Evolutionary conservation across 2,329 filamentous ascomycete genomes (phyloP).

Genomic region (Sporothrix inflata): DNA sequence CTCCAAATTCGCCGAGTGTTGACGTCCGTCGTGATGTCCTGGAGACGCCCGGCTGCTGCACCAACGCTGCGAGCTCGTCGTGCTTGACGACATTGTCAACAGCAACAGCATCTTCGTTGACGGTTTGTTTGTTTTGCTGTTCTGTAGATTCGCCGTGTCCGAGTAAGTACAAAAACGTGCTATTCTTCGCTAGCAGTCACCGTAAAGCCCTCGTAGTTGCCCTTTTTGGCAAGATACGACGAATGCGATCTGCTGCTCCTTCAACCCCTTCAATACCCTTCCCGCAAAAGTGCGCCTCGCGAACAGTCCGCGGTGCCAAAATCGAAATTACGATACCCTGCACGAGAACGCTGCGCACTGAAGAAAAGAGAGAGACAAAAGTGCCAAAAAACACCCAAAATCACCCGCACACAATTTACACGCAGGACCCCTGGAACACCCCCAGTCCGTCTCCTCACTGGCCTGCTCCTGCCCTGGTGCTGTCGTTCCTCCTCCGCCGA

Average conservation of each 20-base stretch:
- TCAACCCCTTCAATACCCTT: background rate
- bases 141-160: background rate
- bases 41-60: slow-evolving; percentile 25
- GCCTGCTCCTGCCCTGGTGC: background rate
- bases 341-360: background rate
- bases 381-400: background rate
- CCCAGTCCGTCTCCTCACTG: background rate
- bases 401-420: background rate
- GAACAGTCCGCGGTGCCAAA: background rate
- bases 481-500: background rate
- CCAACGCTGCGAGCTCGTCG: background rate
- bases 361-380: background rate
- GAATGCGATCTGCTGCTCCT: slow-evolving; percentile 15
- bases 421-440: slow-evolving; percentile 18
- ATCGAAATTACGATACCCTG: slow-evolving; percentile 18
- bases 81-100: background rate
- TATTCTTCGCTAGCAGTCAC: background rate
- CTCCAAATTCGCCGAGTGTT: slow-evolving; percentile 15
- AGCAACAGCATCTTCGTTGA: background rate
- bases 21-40: background rate
- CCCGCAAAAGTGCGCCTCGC: slow-evolving; percentile 6
- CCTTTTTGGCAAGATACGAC: background rate
- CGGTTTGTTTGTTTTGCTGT: background rate
- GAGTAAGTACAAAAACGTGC: background rate
- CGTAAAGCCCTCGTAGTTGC: no score